Percentiles rank a stretch among this genome's conserved stretches.
These are phyloP conservation scores for Stenocarpella maydis DNA, from an alignment of 2,329 filamentous ascomycete species.

Conservation along the genomic window DNA sequence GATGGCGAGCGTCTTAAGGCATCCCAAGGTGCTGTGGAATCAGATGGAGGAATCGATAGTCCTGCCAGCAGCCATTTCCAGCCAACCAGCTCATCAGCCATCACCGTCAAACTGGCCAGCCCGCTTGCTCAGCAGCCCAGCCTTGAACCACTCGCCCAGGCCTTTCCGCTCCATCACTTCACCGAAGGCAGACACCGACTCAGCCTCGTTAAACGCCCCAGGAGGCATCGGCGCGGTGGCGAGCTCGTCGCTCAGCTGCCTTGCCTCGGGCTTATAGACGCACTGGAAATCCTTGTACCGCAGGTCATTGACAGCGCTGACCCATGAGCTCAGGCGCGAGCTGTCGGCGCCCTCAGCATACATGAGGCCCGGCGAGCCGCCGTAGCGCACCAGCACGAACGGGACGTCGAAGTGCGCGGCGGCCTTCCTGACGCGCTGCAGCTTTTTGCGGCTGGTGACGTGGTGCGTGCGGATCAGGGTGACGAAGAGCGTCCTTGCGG, in stretches of 20 bases:
- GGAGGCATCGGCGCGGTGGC: slow-evolving; percentile 4
- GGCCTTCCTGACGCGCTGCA: slow-evolving; percentile 67
- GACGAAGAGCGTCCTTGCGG: slow-evolving; percentile 42
- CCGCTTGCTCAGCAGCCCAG: slow-evolving; percentile 31
- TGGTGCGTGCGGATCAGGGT: slow-evolving; percentile 81
- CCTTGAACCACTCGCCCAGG: slow-evolving; percentile 64
- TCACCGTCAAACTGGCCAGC: slow-evolving; percentile 34
- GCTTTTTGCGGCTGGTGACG: slow-evolving; percentile 81
- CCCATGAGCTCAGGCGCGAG: slow-evolving; percentile 67
- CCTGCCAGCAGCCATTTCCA: too few relatives aligned
- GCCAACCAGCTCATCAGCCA: neutral
- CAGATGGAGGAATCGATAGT: too few relatives aligned
- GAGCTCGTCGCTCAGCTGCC: slow-evolving; percentile 25
- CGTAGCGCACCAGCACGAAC: slow-evolving; percentile 71
- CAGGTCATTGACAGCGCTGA: slow-evolving; percentile 68
- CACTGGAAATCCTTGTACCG: slow-evolving; percentile 79
- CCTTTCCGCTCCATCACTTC: slow-evolving; percentile 66
- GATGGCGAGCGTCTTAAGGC: too few relatives aligned
- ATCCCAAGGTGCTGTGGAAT: too few relatives aligned
- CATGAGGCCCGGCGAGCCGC: slow-evolving; percentile 79
- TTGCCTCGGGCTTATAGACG: slow-evolving; percentile 57
- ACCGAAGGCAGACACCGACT: slow-evolving; percentile 71
- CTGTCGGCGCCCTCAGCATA: slow-evolving; percentile 72
- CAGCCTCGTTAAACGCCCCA: slow-evolving; percentile 62
- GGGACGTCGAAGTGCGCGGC: slow-evolving; percentile 66